Conservation (phyloP, 2,329 filamentous ascomycete species). For the Leptodontidium sp. region DNA sequence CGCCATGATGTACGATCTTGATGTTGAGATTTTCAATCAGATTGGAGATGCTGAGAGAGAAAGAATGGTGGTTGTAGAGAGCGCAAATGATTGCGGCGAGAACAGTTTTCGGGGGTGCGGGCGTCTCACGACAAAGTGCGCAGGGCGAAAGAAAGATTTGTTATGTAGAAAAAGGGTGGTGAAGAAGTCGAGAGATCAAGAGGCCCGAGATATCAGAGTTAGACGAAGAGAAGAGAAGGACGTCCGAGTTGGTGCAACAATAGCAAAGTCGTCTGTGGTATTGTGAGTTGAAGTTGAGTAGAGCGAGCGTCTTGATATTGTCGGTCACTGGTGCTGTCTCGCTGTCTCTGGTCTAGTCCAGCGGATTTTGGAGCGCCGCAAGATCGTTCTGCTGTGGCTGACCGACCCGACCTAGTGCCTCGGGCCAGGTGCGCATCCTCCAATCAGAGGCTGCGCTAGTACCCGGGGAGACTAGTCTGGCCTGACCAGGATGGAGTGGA, state of each 20-base stretch:
- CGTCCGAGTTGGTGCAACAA: conserved; percentile 16
- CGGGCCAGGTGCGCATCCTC: neutral
- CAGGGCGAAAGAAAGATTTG: conserved; percentile 8
- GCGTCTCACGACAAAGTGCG: conserved; percentile 26
- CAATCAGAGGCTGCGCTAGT: conserved; percentile 27
- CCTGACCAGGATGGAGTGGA: neutral
- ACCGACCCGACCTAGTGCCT: neutral
- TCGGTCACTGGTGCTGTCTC: conserved; percentile 17
- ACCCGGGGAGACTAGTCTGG: conserved; percentile 19
- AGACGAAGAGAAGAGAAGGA: neutral
- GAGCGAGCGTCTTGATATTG: conserved; percentile 21
- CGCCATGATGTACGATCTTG: conserved; percentile 23
- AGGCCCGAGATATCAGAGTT: neutral
- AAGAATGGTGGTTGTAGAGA: conserved; percentile 21
- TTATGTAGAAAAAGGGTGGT: conserved; percentile 4
- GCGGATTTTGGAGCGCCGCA: conserved; percentile 1
- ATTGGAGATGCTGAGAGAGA: conserved; percentile 21
- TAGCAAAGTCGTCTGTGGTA: conserved; percentile 6
- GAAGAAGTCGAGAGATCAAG: conserved; percentile 1
- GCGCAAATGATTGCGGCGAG: conserved; percentile 28
- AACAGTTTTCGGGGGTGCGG: conserved; percentile 28
- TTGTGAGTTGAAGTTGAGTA: neutral
- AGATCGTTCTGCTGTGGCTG: conserved; percentile 3
- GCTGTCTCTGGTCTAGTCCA: conserved; percentile 1
- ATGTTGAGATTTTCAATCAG: conserved; percentile 17